A percentile compares a stretch with the other conserved stretches of the same genome.
Evolutionary conservation across 352 stramenopile species (phyloP).

Genomic region (Phytophthora capsici): DNA sequence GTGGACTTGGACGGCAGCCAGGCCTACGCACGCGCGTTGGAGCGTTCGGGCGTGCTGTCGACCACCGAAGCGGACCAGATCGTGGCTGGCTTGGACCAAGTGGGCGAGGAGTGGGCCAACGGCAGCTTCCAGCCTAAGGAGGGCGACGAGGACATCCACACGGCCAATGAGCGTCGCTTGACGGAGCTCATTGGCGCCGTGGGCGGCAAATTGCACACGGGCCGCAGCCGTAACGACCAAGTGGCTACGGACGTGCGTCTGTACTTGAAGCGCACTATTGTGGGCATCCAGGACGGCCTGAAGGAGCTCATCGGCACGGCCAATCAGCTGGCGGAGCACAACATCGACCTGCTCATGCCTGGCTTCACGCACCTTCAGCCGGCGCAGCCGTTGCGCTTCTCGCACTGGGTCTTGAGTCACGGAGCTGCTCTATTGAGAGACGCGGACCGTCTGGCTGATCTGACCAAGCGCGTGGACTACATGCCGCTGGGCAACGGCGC

Average conservation of each 20-base stretch:
- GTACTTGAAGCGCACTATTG: constrained; percentile 89
- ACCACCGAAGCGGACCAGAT: constrained; percentile 76
- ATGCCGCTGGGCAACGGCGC: constrained; percentile 97
- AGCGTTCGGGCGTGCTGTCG: constrained; percentile 94
- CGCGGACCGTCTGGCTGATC: constrained; percentile 92
- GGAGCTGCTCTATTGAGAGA: constrained; percentile 94
- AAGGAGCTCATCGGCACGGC: constrained; percentile 93
- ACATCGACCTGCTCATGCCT: constrained; percentile 97
- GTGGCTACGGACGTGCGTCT: constrained; percentile 97
- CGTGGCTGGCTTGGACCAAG: constrained; percentile 36
- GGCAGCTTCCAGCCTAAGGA: constrained; percentile 89
- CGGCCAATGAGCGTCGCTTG: constrained; percentile 97
- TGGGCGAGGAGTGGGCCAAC: constrained; percentile 37
- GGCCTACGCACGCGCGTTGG: constrained; percentile 93
- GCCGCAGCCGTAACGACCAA: constrained; percentile 97
- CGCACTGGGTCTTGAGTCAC: constrained; percentile 98
- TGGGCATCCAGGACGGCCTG: constrained; percentile 72
- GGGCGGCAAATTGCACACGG: constrained; percentile 98
- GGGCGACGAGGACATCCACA: constrained; percentile 99
- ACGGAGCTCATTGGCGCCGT: constrained; percentile 97
- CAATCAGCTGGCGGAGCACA: constrained; percentile 87
- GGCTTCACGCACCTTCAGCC: constrained; percentile 99
- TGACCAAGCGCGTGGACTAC: constrained; percentile 95
- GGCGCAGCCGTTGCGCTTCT: constrained; percentile 97
- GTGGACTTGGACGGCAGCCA: constrained; percentile 97